Conservation (phyloP, 176 grass and related monocot genomes). For the Lolium perenne region DNA sequence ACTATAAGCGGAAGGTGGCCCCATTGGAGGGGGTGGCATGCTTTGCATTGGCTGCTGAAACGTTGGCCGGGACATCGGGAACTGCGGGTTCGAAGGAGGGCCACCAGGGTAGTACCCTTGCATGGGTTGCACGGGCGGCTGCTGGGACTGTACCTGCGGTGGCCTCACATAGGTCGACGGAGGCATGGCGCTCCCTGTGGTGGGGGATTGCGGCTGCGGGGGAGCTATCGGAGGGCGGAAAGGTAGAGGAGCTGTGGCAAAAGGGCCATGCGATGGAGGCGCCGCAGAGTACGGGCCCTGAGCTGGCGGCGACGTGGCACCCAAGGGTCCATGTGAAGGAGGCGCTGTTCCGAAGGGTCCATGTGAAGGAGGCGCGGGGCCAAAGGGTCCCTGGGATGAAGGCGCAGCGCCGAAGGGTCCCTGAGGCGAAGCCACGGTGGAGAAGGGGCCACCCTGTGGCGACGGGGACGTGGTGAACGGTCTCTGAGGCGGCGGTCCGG, state of each 20-base stretch:
- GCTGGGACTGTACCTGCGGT: conserved; percentile 33
- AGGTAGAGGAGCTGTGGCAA: conserved; percentile 3
- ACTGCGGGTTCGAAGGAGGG: conserved; percentile 41
- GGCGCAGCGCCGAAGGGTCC: background rate
- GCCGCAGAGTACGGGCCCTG: background rate
- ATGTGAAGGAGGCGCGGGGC: background rate
- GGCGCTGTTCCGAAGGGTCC: background rate
- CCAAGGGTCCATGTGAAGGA: background rate
- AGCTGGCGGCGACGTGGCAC: background rate
- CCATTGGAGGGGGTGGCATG: conserved; percentile 57
- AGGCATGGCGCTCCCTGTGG: conserved; percentile 25
- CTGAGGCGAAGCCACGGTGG: background rate
- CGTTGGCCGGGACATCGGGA: conserved; percentile 40
- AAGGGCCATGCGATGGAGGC: conserved; percentile 31
- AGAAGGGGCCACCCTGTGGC: background rate
- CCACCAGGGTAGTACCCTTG: conserved; percentile 48
- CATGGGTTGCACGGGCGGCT: conserved; percentile 15
- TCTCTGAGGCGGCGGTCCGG: background rate
- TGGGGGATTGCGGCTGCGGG: conserved; percentile 47
- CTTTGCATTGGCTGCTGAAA: conserved; percentile 52
- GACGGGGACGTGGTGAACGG: background rate
- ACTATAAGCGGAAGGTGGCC: conserved; percentile 9
- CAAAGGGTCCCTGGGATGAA: background rate
- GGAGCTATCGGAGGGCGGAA: conserved; percentile 31
- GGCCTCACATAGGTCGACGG: conserved; percentile 37